phyloP scores from a whole-genome alignment of 805 yeast genomes.

The Wickerhamiella sorbophila region DNA sequence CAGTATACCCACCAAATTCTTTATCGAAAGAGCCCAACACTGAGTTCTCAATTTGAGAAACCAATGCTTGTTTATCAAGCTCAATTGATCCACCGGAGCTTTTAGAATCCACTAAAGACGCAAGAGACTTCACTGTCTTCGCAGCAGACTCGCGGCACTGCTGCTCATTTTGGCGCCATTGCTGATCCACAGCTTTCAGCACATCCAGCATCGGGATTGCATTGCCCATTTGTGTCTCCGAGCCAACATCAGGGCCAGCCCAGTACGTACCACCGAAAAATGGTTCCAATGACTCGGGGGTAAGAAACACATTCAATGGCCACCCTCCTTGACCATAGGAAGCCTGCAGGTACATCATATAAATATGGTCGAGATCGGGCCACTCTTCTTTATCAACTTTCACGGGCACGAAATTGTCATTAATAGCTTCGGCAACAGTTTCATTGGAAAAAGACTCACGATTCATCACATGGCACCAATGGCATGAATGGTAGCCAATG shows the following conservation, averaged over 20 bases:
- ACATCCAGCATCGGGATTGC: constrained; percentile 21
- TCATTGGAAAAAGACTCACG: constrained; percentile 21
- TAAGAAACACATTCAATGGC: constrained; percentile 28
- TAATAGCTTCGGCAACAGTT: constrained; percentile 20
- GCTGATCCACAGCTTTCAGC: constrained; percentile 19
- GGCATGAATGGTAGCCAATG: constrained; percentile 28
- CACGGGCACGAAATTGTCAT: constrained; percentile 25
- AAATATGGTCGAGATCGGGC: constrained; percentile 29
- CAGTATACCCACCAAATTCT: constrained; percentile 23
- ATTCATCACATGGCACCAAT: constrained; percentile 29
- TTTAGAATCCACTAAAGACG: constrained; percentile 17
- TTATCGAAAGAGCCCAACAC: constrained; percentile 19
- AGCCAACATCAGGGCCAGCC: constrained; percentile 23
- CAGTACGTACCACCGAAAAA: constrained; percentile 29
- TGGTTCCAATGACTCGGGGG: constrained; percentile 25
- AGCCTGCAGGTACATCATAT: constrained; percentile 27
- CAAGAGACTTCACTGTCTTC: constrained; percentile 15
- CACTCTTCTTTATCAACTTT: constrained; percentile 28
- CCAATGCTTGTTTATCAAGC: constrained; percentile 4
- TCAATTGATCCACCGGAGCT: constrained; percentile 12
- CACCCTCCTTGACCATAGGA: constrained; percentile 27
- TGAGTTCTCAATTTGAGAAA: constrained; percentile 18
- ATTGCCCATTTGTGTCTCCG: background rate
- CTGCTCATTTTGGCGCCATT: constrained; percentile 22
- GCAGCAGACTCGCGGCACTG: constrained; percentile 21